Evolutionary conservation across 768 basidiomycete genomes (phyloP), one percentile per base, ranked within the genome.

Genomic region (Infundibulicybe gibba): DNA sequence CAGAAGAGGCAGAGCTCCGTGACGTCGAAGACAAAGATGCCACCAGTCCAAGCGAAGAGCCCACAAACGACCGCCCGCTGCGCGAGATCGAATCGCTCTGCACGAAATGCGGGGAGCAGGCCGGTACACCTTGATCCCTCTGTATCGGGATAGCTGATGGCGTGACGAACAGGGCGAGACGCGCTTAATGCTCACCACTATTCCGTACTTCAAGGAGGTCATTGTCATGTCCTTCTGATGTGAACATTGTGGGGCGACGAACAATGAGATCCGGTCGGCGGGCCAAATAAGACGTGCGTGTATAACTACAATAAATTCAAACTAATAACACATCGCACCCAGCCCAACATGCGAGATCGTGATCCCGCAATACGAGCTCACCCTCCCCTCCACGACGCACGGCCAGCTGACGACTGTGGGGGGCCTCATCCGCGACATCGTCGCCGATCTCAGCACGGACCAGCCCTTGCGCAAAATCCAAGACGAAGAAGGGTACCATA

Each of bases 331-430:
- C 79, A 3, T 57, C 80, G 2, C 94, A 94, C 65, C 94, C 92
- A 2, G 82, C 86, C 45, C 80, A 83, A 54, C 81, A 9, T 89
- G 90, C 66, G 85, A 89, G 48, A 77, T 98, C 56, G 60, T 71
- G 39, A 85, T 99, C 47, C 90, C 92, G 15, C 93, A 98, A 61
- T 80, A 87, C 55, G 83, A 93, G 54, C 76, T 99, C 51, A 95
- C 92, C 2, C 88, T 99, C 25, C 97, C 97, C 0, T 73, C 88
- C 1, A 80, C 83, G 9, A 71, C 70, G 6, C 81, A 90, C 13
- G 95, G 95, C 9, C 93, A 97, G 60, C 79, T 99, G 11, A 97
- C 95, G n/a, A 99, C 93, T 2, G 79, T 97, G 41, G 97, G 98
- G 64, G 95, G 97, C 32, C 79, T 97, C 52, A 67, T 99, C 30